phyloP scores from a whole-genome alignment of 441 rosid species.

The Brassica hybrid region DNA sequence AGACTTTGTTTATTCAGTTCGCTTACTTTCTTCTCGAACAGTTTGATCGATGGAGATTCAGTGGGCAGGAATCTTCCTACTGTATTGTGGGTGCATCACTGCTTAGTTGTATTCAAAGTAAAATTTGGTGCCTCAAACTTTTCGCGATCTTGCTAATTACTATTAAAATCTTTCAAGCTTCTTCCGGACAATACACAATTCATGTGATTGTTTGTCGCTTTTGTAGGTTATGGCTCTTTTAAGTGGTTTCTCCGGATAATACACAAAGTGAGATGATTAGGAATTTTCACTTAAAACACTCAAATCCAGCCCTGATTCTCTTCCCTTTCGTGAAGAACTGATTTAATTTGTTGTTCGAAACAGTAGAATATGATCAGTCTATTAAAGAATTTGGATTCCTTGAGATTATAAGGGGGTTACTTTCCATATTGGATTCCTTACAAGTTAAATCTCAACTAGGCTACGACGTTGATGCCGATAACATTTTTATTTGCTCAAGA shows the following conservation, averaged over 20 bases:
- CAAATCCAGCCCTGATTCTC: neutral
- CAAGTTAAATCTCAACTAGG: too few species aligned
- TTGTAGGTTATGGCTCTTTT: neutral
- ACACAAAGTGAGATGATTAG: neutral
- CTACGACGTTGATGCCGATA: too few species aligned
- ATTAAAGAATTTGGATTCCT: neutral
- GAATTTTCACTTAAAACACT: neutral
- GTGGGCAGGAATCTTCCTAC: neutral
- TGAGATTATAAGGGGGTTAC: neutral
- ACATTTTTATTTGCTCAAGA: too few species aligned
- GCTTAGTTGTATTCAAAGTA: too few species aligned
- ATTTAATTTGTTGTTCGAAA: neutral
- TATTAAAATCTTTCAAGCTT: too few species aligned
- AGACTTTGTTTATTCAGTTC: too few species aligned
- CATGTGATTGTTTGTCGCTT: neutral
- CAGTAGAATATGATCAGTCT: neutral
- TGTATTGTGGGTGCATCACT: too few species aligned
- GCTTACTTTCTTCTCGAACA: too few species aligned
- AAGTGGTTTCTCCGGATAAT: neutral
- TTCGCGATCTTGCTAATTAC: too few species aligned
- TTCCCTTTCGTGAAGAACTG: neutral
- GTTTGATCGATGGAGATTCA: too few species aligned
- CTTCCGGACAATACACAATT: too few species aligned
- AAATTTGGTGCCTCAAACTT: too few species aligned
- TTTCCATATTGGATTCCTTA: neutral